Evolutionary conservation across 2,329 filamentous ascomycete genomes (phyloP).

Genomic region (Colletotrichum coccodes): DNA sequence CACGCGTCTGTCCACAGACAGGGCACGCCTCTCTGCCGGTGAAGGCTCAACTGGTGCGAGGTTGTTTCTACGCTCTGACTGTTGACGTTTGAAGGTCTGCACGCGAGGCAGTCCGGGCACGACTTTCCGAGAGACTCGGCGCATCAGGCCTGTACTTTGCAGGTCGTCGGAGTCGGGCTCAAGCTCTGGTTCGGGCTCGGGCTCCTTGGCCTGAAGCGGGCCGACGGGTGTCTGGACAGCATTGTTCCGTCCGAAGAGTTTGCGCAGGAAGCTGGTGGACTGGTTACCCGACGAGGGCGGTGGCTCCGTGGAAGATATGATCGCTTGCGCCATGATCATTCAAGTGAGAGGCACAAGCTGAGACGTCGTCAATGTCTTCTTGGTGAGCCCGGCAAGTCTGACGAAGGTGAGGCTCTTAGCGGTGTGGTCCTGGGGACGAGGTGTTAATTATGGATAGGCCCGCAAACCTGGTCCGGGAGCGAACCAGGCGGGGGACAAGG

Average conservation of each 20-base stretch:
- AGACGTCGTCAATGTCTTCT: conserved; percentile 3
- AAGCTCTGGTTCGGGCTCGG: conserved; percentile 34
- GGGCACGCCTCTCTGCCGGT: conserved; percentile 74
- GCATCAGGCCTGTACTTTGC: conserved; percentile 47
- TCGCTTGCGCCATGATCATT: conserved; percentile 30
- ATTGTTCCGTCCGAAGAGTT: conserved; percentile 33
- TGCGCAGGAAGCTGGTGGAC: conserved; percentile 32
- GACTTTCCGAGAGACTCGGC: conserved; percentile 67
- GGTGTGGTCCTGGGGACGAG: conserved; percentile 26
- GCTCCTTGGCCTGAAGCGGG: conserved; percentile 24
- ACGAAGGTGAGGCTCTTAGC: conserved; percentile 30
- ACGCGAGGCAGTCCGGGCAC: conserved; percentile 81
- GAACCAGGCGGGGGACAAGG: conserved; percentile 31
- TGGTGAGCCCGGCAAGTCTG: conserved; percentile 10
- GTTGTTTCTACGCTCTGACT: conserved; percentile 81
- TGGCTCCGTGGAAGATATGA: conserved; percentile 19
- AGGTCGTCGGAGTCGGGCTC: conserved; percentile 39
- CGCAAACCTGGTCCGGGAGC: conserved; percentile 27
- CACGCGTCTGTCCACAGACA: conserved; percentile 69
- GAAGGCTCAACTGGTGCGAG: conserved; percentile 74
- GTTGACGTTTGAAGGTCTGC: conserved; percentile 83
- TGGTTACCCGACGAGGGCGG: conserved; percentile 10
- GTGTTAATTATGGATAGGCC: conserved; percentile 31
- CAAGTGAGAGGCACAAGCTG: not conserved
- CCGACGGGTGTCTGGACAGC: conserved; percentile 17